A percentile compares a stretch with the other conserved stretches of the same genome.
Evolutionary conservation across 768 basidiomycete species (phyloP).

Genomic region (Amanita pseudoporphyria): DNA sequence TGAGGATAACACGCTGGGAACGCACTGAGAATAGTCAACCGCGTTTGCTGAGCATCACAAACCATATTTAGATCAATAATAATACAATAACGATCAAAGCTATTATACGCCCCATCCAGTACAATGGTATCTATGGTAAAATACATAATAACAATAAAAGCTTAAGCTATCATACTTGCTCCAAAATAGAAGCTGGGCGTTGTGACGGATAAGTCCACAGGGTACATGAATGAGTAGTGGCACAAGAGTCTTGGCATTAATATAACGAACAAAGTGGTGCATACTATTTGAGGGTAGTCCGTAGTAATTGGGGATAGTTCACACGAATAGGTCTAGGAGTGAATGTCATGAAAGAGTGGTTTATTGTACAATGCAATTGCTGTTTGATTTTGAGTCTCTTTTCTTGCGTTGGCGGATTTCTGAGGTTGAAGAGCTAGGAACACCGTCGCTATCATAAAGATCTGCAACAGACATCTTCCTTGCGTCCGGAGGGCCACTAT

Average conservation of each 20-base stretch:
- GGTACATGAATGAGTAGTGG: neutral
- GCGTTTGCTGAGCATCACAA: too few relatives aligned
- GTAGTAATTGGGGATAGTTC: neutral
- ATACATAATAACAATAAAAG: constrained; percentile 8
- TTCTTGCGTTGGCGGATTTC: constrained; percentile 28
- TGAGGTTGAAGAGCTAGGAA: constrained; percentile 27
- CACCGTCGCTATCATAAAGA: constrained; percentile 1
- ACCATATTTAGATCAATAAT: neutral
- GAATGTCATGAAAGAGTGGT: constrained; percentile 6
- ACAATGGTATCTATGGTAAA: constrained; percentile 2
- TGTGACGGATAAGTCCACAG: neutral
- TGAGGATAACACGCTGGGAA: too few relatives aligned
- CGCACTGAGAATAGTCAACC: too few relatives aligned
- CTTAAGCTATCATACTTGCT: neutral
- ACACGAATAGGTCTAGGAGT: neutral
- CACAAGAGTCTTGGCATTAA: neutral
- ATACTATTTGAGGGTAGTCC: neutral
- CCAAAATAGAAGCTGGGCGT: neutral
- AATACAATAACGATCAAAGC: neutral
- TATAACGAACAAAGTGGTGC: neutral
- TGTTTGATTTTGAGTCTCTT: constrained; percentile 27
- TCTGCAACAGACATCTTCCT: constrained; percentile 18
- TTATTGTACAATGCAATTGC: constrained; percentile 42
- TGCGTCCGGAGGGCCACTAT: constrained; percentile 9
- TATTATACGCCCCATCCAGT: neutral